Percentiles rank a stretch among this genome's conserved stretches.
phyloP scores from a whole-genome alignment of 106 monocot genomes.

The Platanthera guangdongensis region DNA sequence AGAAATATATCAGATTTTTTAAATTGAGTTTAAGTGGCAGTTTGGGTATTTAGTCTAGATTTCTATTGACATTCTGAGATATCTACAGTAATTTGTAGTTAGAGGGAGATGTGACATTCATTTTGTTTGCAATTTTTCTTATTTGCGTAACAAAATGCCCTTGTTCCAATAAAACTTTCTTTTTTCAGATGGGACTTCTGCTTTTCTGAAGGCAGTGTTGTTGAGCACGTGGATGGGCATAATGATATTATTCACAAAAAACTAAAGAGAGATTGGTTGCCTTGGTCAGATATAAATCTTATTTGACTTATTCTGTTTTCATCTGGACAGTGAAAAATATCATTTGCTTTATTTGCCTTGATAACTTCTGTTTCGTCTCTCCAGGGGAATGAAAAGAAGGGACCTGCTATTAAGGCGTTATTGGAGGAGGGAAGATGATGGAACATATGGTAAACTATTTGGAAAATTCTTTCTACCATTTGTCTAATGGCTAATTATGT shows the following conservation, averaged over 20 bases:
- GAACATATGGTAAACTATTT: constrained; percentile 74
- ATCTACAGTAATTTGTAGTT: background rate
- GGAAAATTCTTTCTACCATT: background rate
- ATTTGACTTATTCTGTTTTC: constrained; percentile 3
- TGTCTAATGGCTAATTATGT: background rate
- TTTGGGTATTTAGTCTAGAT: too few relatives aligned
- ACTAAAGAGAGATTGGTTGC: constrained; percentile 70
- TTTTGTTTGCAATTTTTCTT: background rate
- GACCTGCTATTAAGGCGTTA: constrained; percentile 82
- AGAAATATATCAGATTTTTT: background rate
- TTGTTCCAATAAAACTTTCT: background rate
- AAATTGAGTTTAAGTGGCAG: background rate
- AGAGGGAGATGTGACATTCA: background rate
- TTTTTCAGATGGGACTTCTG: constrained; percentile 95
- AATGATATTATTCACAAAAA: constrained; percentile 93
- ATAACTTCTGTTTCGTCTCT: constrained; percentile 6
- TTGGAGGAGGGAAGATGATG: constrained; percentile 99
- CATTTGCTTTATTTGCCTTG: background rate
- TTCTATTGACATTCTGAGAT: background rate
- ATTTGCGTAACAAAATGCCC: background rate
- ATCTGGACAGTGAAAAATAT: background rate
- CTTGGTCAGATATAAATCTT: constrained; percentile 54
- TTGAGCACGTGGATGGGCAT: constrained; percentile 93
- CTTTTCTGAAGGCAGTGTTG: constrained; percentile 54
- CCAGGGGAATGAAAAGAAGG: constrained; percentile 86